Percentiles rank a stretch among this genome's conserved stretches.
Conservation (phyloP, 2,329 filamentous ascomycete species). For the Scopulariopsis brevicaulis region DNA sequence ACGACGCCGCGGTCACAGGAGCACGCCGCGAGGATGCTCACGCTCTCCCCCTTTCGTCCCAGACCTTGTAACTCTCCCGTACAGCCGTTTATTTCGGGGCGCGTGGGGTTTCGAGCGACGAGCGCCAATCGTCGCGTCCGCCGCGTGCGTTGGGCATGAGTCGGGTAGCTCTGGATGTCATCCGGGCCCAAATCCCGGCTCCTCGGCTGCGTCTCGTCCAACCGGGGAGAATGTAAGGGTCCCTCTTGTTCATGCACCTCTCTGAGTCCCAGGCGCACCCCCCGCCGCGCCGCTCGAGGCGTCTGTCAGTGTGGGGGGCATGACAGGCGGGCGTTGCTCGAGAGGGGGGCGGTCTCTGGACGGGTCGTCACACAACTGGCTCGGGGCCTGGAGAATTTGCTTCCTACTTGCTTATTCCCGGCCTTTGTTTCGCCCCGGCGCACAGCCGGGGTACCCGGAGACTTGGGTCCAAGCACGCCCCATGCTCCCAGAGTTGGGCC, state of each 20-base stretch:
- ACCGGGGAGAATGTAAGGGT: neutral
- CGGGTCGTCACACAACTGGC: neutral
- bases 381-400: neutral
- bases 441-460: neutral
- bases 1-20: neutral
- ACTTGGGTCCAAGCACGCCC: neutral
- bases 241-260: slow-evolving; percentile 1
- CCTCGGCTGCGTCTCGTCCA: neutral
- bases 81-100: neutral
- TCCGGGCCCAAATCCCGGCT: neutral
- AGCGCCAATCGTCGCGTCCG: neutral
- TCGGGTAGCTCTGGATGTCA: neutral
- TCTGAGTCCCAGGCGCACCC: neutral
- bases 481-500: neutral
- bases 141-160: neutral
- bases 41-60: neutral
- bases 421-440: neutral
- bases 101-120: neutral
- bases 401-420: neutral
- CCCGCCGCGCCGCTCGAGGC: neutral
- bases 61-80: neutral
- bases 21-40: neutral
- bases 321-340: neutral
- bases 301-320: neutral
- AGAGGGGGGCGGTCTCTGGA: neutral